Evolutionary conservation across 495 filamentous ascomycete genomes (phyloP).

Genomic region (Echria macrotheca): DNA sequence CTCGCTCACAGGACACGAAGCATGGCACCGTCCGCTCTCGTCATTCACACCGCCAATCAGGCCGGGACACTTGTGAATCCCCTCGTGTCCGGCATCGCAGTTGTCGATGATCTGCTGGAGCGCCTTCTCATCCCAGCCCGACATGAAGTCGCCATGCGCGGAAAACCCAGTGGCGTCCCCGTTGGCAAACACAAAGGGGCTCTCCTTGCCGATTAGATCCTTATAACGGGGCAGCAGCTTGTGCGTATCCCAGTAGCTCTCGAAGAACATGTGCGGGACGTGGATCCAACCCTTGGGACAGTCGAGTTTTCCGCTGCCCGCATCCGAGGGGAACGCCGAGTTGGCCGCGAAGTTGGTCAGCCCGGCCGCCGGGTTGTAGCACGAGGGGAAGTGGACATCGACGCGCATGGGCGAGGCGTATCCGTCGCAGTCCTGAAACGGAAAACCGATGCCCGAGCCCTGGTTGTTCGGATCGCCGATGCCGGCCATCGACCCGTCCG

Average conservation of each 20-base stretch:
- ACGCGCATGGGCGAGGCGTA: slow-evolving; percentile 50
- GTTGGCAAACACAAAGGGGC: slow-evolving; percentile 62
- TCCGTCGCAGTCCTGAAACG: slow-evolving; percentile 48
- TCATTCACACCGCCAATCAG: slow-evolving; percentile 39
- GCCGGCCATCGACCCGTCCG: slow-evolving; percentile 43
- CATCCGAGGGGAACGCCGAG: slow-evolving; percentile 47
- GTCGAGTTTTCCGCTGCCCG: slow-evolving; percentile 46
- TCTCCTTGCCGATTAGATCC: slow-evolving; percentile 50
- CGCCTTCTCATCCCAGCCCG: slow-evolving; percentile 60
- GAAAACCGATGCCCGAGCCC: slow-evolving; percentile 45
- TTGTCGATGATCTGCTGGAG: slow-evolving; percentile 57
- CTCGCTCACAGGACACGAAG: slow-evolving; percentile 37
- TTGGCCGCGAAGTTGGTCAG: slow-evolving; percentile 45
- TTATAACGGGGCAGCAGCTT: slow-evolving; percentile 45
- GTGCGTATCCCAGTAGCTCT: slow-evolving; percentile 60
- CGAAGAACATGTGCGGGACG: slow-evolving; percentile 58
- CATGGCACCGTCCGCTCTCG: slow-evolving; percentile 39
- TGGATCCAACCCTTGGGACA: slow-evolving; percentile 59
- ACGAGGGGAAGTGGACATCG: slow-evolving; percentile 50
- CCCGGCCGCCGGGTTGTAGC: slow-evolving; percentile 56
- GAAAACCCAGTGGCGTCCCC: slow-evolving; percentile 53
- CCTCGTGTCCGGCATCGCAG: slow-evolving; percentile 50
- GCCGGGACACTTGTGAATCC: slow-evolving; percentile 52
- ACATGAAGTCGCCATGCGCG: slow-evolving; percentile 66
- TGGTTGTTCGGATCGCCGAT: slow-evolving; percentile 46